Conservation (phyloP, 208 protist genomes). For the Phytomonas francai region DNA sequence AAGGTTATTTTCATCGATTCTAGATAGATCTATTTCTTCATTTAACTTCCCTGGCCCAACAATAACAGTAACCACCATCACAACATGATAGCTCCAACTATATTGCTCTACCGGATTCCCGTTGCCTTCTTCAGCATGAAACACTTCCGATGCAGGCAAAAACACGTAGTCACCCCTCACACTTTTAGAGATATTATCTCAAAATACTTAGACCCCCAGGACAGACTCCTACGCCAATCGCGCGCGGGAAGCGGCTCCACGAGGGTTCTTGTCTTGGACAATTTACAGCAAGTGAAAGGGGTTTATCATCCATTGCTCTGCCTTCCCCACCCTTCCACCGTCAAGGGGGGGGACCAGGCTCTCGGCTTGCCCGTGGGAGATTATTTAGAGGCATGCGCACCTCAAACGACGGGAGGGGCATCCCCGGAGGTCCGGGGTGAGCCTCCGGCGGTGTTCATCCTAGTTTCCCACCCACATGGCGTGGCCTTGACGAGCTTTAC, state of each 20-base stretch:
- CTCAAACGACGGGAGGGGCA: not conserved
- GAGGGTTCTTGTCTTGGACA: constrained; percentile 77
- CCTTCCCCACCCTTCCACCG: constrained; percentile 46
- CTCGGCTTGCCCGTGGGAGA: constrained; percentile 49
- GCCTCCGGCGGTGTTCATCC: constrained; percentile 18
- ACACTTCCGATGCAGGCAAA: constrained; percentile 54
- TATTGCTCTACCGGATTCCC: constrained; percentile 23
- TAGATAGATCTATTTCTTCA: not conserved
- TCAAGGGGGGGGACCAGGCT: constrained; percentile 24
- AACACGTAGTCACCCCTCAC: constrained; percentile 31
- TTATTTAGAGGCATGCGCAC: constrained; percentile 30
- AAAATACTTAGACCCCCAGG: constrained; percentile 30
- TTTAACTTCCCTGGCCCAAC: not conserved
- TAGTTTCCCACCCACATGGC: constrained; percentile 38
- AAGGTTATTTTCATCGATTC: constrained; percentile 11
- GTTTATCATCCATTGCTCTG: constrained; percentile 70
- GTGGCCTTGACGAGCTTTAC: constrained; percentile 23
- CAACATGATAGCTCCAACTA: constrained; percentile 11
- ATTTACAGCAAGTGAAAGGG: constrained; percentile 67
- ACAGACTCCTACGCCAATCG: constrained; percentile 71
- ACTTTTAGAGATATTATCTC: constrained; percentile 29
- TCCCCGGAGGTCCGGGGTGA: not conserved
- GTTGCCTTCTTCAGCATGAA: constrained; percentile 84
- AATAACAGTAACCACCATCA: constrained; percentile 4
- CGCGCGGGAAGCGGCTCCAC: constrained; percentile 36